Base-by-base conservation (phyloP, 768 basidiomycete species). In the Rhizopogon sp. region DNA sequence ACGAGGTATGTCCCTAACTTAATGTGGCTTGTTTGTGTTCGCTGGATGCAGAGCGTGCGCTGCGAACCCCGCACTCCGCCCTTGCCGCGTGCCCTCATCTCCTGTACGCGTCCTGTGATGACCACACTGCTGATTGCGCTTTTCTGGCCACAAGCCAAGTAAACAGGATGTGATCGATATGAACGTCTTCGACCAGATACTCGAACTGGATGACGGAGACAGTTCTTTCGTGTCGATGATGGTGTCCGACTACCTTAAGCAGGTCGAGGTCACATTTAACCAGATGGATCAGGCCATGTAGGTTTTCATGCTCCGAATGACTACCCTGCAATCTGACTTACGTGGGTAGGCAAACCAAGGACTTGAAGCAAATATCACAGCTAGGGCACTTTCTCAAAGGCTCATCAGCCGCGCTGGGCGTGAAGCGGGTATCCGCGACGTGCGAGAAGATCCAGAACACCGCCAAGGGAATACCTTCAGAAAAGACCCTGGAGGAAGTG, bases 331-430 rank as follows among this genome's bases (percentile, higher is more conserved):
- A 29, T 13, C 47, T 50, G 44, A 59, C 43, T 55, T 56, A 60
- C 55, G 46, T 60, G 58, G 17, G 47, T 68, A 92, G 90, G 58
- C 62, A 63, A 39, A 68, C 63, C 22, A 79, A 84, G 58, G 79
- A 94, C 60, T 80, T 96, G 9, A 60, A 64, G 9, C 67, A 79
- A 53, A 81, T 99, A 16, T 87, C 90, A 2, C 72, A 75, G 16
- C 78, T 88, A 9, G 97, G 95, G 0, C 96, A 99, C 72, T 99
- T 91, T 73, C 84, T 98, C 66, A 99, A 98, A 71, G 96, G 96
- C 45, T 98, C 95, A 2, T 96, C 94, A 11, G 95, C 95, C 29
- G 92, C 95, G 2, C 79, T 99, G 43, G 96, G 97, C 28, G 82
- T 95, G 31, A 72, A 73, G 55, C 81, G 82, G 59, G 94, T 99